These are phyloP conservation scores for Calonectria pteridis DNA, from an alignment of 2,329 filamentous ascomycete species.

Conservation along the genomic window DNA sequence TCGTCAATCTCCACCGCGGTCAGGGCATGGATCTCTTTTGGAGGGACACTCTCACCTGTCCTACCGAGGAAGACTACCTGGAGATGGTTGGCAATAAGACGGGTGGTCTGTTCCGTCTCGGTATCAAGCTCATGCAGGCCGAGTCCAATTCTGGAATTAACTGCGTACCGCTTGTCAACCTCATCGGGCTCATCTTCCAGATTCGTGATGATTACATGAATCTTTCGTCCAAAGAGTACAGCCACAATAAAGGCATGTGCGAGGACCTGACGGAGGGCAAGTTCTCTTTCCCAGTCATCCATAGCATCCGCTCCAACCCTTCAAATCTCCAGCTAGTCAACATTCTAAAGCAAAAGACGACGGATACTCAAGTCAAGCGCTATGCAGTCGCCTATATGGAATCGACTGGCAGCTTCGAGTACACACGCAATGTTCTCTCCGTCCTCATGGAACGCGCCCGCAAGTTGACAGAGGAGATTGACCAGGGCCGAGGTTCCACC, in stretches of 20 bases:
- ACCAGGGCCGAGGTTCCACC: slow-evolving; percentile 69
- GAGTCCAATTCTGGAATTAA: slow-evolving; percentile 71
- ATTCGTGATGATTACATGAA: slow-evolving; percentile 97
- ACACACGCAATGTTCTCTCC: slow-evolving; percentile 77
- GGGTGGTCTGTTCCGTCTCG: slow-evolving; percentile 85
- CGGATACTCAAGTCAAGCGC: slow-evolving; percentile 87
- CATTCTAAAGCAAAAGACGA: slow-evolving; percentile 91
- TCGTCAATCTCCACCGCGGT: slow-evolving; percentile 86
- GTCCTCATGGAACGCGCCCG: slow-evolving; percentile 75
- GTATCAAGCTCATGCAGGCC: slow-evolving; percentile 89
- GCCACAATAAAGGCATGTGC: slow-evolving; percentile 90
- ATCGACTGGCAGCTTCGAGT: slow-evolving; percentile 87
- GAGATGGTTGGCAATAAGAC: slow-evolving; percentile 96
- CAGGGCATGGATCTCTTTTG: slow-evolving; percentile 95
- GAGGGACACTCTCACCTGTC: slow-evolving; percentile 86
- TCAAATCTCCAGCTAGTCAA: slow-evolving; percentile 85
- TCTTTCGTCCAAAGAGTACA: slow-evolving; percentile 80
- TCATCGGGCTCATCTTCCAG: slow-evolving; percentile 88
- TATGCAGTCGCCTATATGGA: slow-evolving; percentile 96
- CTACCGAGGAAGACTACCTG: slow-evolving; percentile 90
- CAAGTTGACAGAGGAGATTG: slow-evolving; percentile 73
- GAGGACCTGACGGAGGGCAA: slow-evolving; percentile 98
- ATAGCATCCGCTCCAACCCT: slow-evolving; percentile 85
- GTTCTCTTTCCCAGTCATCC: slow-evolving; percentile 96
- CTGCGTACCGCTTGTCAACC: slow-evolving; percentile 86